Percentiles rank a stretch among this genome's conserved stretches.
Conservation (phyloP, 257 asterid species). For the Cinchona pubescens region DNA sequence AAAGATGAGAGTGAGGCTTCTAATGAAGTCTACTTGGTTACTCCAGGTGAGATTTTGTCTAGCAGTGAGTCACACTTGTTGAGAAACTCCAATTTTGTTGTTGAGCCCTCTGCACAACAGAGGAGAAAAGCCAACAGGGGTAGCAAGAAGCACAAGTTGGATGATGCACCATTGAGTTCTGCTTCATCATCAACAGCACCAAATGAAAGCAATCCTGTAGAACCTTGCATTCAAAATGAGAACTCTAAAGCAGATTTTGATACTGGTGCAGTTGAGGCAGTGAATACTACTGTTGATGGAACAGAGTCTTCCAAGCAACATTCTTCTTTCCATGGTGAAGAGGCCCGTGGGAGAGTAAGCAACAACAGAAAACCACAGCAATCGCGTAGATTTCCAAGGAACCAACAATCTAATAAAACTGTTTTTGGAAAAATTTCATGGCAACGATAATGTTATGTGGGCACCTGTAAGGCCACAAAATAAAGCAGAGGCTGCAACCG, state of each 20-base stretch:
- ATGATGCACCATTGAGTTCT: slow-evolving; percentile 33
- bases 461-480: slow-evolving; percentile 75
- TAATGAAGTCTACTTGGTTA: slow-evolving; percentile 30
- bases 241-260: slow-evolving; percentile 38
- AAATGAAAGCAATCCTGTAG: slow-evolving; percentile 25
- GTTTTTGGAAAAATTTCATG: slow-evolving; percentile 54
- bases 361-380: slow-evolving; percentile 62
- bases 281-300: slow-evolving; percentile 32
- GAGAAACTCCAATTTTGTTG: slow-evolving; percentile 28
- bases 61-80: slow-evolving; percentile 34
- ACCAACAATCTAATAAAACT: slow-evolving; percentile 60
- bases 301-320: slow-evolving; percentile 35
- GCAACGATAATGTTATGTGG: slow-evolving; percentile 73
- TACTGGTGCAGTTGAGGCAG: slow-evolving; percentile 30
- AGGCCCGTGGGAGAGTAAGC: slow-evolving; percentile 44
- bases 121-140: slow-evolving; percentile 55
- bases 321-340: slow-evolving; percentile 47
- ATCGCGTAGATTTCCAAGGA: slow-evolving; percentile 54
- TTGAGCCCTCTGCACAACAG: slow-evolving; percentile 45
- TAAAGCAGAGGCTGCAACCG: slow-evolving; percentile 57
- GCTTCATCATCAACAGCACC: slow-evolving; percentile 33
- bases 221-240: slow-evolving; percentile 33
- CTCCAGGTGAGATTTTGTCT: slow-evolving; percentile 34
- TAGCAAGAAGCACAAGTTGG: slow-evolving; percentile 56
- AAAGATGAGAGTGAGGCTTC: slow-evolving; percentile 30